Evolutionary conservation across 2,329 filamentous ascomycete species (phyloP).

Genomic region (Trematosphaeria pertusa): DNA sequence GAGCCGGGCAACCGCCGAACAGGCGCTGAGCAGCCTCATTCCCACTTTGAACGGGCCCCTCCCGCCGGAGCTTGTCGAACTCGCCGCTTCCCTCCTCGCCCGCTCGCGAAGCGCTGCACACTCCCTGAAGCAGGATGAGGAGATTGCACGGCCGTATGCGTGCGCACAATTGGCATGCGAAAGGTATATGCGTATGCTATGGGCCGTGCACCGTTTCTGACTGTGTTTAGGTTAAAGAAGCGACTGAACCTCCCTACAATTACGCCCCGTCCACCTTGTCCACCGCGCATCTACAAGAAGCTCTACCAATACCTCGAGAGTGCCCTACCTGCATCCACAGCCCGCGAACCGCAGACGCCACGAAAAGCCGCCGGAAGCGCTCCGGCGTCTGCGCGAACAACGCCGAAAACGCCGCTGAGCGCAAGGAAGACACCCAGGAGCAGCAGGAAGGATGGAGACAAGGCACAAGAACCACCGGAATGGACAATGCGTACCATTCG

Average conservation of each 20-base stretch:
- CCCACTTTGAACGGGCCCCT: constrained; percentile 45
- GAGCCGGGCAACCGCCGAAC: constrained; percentile 37
- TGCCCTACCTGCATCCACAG: constrained; percentile 61
- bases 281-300: constrained; percentile 72
- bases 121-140: constrained; percentile 49
- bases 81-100: constrained; percentile 42
- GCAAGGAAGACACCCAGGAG: constrained; percentile 31
- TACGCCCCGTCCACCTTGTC: constrained; percentile 43
- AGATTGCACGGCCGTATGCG: constrained; percentile 47
- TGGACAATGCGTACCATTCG: constrained; percentile 77
- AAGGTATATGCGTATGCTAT: constrained; percentile 58
- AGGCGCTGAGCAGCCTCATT: constrained; percentile 51
- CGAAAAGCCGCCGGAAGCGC: constrained; percentile 35
- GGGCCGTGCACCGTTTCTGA: constrained; percentile 41
- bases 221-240: constrained; percentile 72
- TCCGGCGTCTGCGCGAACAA: constrained; percentile 29
- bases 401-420: constrained; percentile 34
- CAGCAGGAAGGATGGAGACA: constrained; percentile 19
- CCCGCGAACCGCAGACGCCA: constrained; percentile 38
- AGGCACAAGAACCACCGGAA: constrained; percentile 31
- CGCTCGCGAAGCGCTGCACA: constrained; percentile 55
- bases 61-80: constrained; percentile 40
- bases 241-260: constrained; percentile 45
- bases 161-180: constrained; percentile 75
- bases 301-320: constrained; percentile 81